Percentiles rank a stretch among this genome's conserved stretches.
Conservation (phyloP, 768 basidiomycete genomes). For the Agaricus sinodeliciosus region DNA sequence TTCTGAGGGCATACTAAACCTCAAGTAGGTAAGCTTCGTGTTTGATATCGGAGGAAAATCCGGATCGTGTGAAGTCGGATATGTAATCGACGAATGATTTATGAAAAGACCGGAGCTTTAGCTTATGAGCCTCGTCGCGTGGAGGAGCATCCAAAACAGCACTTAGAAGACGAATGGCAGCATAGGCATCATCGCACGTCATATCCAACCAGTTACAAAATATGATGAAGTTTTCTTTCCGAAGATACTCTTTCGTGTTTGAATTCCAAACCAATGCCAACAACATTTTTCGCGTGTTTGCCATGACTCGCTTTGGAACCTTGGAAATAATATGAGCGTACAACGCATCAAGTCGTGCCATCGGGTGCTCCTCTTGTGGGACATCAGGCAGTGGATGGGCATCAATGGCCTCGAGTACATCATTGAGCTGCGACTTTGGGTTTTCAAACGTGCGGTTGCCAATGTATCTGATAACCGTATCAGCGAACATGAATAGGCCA, state of each 20-base stretch:
- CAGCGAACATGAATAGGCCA: not conserved
- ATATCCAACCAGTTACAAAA: not conserved
- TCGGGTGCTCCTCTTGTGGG: not conserved
- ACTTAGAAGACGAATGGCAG: not conserved
- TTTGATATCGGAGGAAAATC: not conserved
- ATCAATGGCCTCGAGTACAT: conserved; percentile 1
- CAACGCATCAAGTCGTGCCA: conserved; percentile 7
- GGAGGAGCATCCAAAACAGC: not conserved
- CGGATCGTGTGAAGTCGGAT: not conserved
- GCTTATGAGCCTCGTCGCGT: not conserved
- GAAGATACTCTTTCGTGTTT: no score
- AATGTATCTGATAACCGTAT: not conserved
- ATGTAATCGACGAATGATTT: not conserved
- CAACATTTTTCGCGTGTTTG: not conserved
- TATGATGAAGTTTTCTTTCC: no score
- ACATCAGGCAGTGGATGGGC: not conserved
- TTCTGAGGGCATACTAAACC: not conserved
- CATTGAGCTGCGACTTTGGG: not conserved
- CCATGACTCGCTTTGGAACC: not conserved
- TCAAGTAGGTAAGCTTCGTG: not conserved
- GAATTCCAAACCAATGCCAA: not conserved
- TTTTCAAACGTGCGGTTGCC: not conserved
- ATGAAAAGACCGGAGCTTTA: not conserved
- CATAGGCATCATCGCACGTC: not conserved
- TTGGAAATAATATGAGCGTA: not conserved